Conservation (phyloP, 352 stramenopile genomes). For the Globisporangium rhizosaccharum region DNA sequence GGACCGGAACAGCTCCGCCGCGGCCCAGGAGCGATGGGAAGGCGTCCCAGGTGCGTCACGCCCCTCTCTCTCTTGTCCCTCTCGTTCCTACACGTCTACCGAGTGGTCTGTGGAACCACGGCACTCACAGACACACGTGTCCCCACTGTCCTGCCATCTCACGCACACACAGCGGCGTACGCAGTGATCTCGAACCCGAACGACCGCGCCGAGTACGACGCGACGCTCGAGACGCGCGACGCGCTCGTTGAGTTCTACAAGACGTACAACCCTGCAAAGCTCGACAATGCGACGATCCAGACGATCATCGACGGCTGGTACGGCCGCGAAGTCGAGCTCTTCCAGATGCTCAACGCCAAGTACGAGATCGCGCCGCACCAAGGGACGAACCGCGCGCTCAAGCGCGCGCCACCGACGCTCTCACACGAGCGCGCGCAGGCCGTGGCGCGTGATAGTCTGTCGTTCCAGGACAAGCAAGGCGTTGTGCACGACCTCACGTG, state of each 20-base stretch:
- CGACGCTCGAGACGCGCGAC: constrained; percentile 67
- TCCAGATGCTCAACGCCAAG: constrained; percentile 84
- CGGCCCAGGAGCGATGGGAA: constrained; percentile 69
- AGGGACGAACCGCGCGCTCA: constrained; percentile 46
- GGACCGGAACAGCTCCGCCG: constrained; percentile 87
- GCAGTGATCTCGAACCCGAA: constrained; percentile 75
- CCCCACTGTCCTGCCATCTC: not conserved
- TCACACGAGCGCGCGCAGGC: constrained; percentile 47
- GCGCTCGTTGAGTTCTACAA: constrained; percentile 81
- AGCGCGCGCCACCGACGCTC: constrained; percentile 35
- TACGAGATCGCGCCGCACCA: constrained; percentile 81
- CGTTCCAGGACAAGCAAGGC: constrained; percentile 47
- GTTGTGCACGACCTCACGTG: constrained; percentile 48
- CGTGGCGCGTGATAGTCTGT: constrained; percentile 59
- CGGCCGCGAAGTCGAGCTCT: constrained; percentile 78
- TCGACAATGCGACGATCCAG: constrained; percentile 81
- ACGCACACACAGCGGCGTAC: constrained; percentile 37
- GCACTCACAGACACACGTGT: no score
- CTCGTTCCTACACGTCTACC: not conserved
- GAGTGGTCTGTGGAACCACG: not conserved
- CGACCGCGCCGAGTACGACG: constrained; percentile 71
- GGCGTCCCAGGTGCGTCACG: constrained; percentile 38
- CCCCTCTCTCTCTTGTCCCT: not conserved
- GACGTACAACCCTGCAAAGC: constrained; percentile 77
- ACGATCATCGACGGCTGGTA: constrained; percentile 86